Percentiles rank a stretch among this genome's conserved stretches.
Conservation (phyloP, 495 filamentous ascomycete genomes). For the Collariella sp. region DNA sequence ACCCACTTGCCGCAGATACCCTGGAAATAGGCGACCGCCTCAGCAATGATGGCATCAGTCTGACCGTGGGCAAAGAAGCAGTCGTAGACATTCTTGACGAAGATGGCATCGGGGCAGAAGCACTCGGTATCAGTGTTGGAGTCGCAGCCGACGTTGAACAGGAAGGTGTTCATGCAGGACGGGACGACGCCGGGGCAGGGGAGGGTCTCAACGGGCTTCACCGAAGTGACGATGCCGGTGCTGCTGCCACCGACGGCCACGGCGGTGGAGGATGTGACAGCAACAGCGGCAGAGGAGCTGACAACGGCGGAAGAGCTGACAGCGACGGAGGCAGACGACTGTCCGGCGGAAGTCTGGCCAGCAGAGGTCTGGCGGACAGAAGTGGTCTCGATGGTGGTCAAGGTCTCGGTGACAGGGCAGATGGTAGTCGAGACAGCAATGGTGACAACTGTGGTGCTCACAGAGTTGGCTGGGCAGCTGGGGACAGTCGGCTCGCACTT, state of each 20-base stretch:
- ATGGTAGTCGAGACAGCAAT: conserved; percentile 57
- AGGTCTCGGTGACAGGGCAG: conserved; percentile 41
- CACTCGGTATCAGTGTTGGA: conserved; percentile 77
- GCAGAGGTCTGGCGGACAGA: conserved; percentile 1
- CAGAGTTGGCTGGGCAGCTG: conserved; percentile 50
- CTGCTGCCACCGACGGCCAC: conserved; percentile 13
- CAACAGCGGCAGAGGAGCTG: background rate
- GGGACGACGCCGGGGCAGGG: conserved; percentile 70
- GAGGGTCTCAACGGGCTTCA: conserved; percentile 38
- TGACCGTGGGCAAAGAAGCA: conserved; percentile 73
- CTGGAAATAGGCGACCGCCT: conserved; percentile 75
- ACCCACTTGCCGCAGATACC: conserved; percentile 80
- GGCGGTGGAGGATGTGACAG: background rate
- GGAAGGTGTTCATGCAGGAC: conserved; percentile 89
- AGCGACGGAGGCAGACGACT: too few relatives aligned
- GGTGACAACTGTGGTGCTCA: conserved; percentile 45
- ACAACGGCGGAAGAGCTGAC: too few relatives aligned
- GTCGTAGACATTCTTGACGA: conserved; percentile 70
- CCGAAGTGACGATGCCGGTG: conserved; percentile 29
- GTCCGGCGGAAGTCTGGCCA: too few relatives aligned
- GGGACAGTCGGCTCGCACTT: conserved; percentile 49
- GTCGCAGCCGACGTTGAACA: conserved; percentile 62
- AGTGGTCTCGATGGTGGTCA: conserved; percentile 16
- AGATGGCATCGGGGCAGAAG: conserved; percentile 73
- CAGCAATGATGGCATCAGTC: conserved; percentile 53